These are phyloP conservation scores for Aspergillus melleus DNA, from an alignment of 2,329 filamentous ascomycete genomes.

Conservation along the genomic window DNA sequence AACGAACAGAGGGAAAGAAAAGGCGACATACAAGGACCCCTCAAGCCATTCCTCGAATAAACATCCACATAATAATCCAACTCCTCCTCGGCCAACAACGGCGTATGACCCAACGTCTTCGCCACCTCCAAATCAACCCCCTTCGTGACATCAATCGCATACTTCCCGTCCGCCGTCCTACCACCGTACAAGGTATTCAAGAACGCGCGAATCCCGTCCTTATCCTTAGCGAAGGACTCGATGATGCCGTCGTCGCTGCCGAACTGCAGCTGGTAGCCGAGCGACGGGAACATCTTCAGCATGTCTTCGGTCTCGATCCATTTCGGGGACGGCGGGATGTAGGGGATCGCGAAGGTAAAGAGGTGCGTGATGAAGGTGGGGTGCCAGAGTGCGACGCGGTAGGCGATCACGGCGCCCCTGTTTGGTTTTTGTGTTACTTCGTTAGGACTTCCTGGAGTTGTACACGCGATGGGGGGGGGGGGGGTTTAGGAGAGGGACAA, in stretches of 20 bases:
- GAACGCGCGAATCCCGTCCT: slow-evolving; percentile 2
- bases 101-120: background rate
- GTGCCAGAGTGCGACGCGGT: slow-evolving; percentile 3
- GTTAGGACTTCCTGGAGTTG: no score
- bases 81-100: slow-evolving; percentile 2
- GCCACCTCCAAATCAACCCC: slow-evolving; percentile 2
- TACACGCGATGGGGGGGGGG: background rate
- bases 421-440: background rate
- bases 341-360: slow-evolving; percentile 7
- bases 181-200: slow-evolving; percentile 9
- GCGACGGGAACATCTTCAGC: background rate
- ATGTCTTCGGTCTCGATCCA: background rate
- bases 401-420: slow-evolving; percentile 8
- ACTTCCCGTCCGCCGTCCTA: slow-evolving; percentile 3
- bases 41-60: slow-evolving; percentile 4
- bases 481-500: background rate
- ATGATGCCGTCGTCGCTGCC: slow-evolving; percentile 6
- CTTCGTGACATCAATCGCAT: slow-evolving; percentile 1
- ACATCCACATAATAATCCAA: slow-evolving; percentile 7
- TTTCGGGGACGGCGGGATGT: slow-evolving; percentile 3
- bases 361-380: slow-evolving; percentile 6
- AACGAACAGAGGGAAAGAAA: background rate
- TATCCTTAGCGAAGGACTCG: slow-evolving; percentile 5
- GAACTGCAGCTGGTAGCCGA: slow-evolving; percentile 5
- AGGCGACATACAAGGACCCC: slow-evolving; percentile 3